These are phyloP conservation scores for Rhodosporidiobolus sp. DNA, from an alignment of 768 basidiomycete genomes.

Conservation along the genomic window DNA sequence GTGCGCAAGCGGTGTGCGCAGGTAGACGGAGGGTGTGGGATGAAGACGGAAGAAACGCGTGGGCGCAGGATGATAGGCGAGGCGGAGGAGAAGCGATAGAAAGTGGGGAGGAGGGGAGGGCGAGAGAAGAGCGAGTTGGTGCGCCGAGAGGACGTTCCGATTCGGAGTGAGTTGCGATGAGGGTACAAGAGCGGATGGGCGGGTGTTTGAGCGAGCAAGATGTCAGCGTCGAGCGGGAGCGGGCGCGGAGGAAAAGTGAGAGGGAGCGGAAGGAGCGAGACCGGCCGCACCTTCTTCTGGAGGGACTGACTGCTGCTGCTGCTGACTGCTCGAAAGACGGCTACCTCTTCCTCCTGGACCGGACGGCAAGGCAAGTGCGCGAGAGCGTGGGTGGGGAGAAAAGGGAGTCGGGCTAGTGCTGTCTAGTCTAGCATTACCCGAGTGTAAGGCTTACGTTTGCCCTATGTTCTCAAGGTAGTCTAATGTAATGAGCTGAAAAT, in stretches of 20 bases:
- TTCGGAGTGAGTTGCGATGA: background rate
- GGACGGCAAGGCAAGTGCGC: background rate
- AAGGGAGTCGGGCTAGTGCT: no score
- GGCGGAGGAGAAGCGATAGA: background rate
- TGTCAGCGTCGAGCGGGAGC: background rate
- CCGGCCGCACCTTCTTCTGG: conserved; percentile 8
- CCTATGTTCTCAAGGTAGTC: no score
- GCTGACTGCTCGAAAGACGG: conserved; percentile 4
- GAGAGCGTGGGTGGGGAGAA: no score
- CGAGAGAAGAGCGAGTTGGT: background rate
- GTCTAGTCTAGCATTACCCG: no score
- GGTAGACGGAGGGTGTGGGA: no score
- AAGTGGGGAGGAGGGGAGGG: background rate
- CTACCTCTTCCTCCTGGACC: conserved; percentile 10
- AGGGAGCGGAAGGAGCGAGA: background rate
- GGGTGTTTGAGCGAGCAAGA: no score
- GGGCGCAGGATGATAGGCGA: background rate
- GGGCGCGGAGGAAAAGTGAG: background rate
- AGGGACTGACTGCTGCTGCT: background rate
- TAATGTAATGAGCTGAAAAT: no score
- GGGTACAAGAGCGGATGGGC: background rate
- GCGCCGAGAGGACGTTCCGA: background rate
- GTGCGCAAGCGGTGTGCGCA: no score
- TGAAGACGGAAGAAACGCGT: no score
- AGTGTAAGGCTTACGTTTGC: no score